Evolutionary conservation across 2,329 filamentous ascomycete species (phyloP), one percentile per base, ranked within the genome.

Genomic region (Xylariaceae sp.): DNA sequence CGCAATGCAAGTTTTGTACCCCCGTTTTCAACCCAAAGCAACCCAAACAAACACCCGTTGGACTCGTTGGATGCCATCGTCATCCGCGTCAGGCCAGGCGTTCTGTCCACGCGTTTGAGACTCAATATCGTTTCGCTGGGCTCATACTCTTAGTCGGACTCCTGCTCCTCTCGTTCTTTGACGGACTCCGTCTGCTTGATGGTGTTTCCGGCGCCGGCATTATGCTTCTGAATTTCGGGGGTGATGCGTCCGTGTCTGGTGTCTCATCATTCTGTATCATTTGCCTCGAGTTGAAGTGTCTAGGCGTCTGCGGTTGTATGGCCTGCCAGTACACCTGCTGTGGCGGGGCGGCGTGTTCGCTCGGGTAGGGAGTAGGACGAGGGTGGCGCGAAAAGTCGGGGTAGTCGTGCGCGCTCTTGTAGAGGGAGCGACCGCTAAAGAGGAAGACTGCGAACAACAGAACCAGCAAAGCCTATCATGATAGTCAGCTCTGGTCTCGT

Each of bases 211-310:
- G 68, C n/a, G 70, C 65, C 48, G 75, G 69, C 16, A 80, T 63
- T 1, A 69, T 58, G 22, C 22, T 28, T 51, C 69, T 74, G 48
- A 72, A 66, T 36, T 68, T 58, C 3, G 56, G 50, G 14, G 78
- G 77, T 7, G 78, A 78, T 2, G 66, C 75, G 49, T 83, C 80
- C 3, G 77, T 80, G 39, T 82, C 80, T 1, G 66, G 66, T 28
- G 66, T 69, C 18, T 68, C 66, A 1, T 64, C 66, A 34, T 64
- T 60, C 16, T 52, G 31, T 3, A 58, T 43, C 12, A 64, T 17
- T 28, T 57, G 61, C 1, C 61, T 59, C 6, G 56, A 48, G 13
- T 46, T 55, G 31, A 54, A 48, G 38, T 55, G 63, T 14, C 56
- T 60, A 11, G 66, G 66, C 6, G 66, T 69, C 42, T 62, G 64